Evolutionary conservation across 257 asterid species (phyloP), one percentile per base, ranked within the genome.

Genomic region (Asclepias syriaca): DNA sequence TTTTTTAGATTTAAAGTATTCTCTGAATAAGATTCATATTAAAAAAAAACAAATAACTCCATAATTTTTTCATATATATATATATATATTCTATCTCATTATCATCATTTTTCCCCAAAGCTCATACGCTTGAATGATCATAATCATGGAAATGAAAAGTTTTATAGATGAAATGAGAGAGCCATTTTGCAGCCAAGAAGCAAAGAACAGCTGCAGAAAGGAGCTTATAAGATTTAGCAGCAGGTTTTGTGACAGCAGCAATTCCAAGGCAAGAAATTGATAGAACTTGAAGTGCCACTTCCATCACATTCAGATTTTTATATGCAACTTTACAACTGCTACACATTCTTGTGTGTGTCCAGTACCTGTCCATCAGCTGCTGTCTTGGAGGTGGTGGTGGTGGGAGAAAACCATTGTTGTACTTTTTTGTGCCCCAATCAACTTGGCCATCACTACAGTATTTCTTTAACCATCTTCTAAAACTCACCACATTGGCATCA

Each of bases 61-160:
- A 5, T 40, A 40, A 2, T 40, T 40, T 8, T 40, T 40, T 9
- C 32, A 29, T 34, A 3, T 34, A 34, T 34, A 40, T 40, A 40
- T 8, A 40, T 40, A 40, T 8, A 6, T 40, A 1, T 40, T 40
- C 46, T 40, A 0, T 5, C 48, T 43, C 48, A 43, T 43, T 0
- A 43, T 43, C 5, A 29, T 27, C 64, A 65, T 40, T 16, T 15
- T 45, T 46, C 37, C 15, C 37, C 5, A 8, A 40, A 43, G 18
- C 34, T 32, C 55, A 72, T 4, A 46, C 18, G 22, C 40, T 16
- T 13, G 97, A 97, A 70, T 91, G 97, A 45, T 87, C 93, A 43
- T 94, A 91, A 84, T 94, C 96, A 73, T 94, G 99, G 85, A 81
- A 94, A 39, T 79, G 88, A 85, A 94, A 94, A 55, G 73, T 91